Conservation (phyloP, 129 eudicot genomes). For the Ambrosia artemisiifolia region DNA sequence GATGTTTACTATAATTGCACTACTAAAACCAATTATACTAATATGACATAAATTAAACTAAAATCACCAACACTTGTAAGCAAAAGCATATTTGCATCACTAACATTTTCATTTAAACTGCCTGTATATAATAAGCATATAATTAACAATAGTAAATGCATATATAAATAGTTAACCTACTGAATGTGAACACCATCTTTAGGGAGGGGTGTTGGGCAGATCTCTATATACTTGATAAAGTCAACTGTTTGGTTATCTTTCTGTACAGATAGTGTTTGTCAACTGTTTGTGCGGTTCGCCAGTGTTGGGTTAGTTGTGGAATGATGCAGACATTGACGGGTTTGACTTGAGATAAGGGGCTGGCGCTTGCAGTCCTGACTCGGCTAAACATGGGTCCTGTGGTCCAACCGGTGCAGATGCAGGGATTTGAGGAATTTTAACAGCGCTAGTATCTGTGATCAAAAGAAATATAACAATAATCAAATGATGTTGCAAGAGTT, state of each 20-base stretch:
- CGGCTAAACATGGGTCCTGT: too few species aligned
- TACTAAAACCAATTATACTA: too few species aligned
- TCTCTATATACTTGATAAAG: conserved; percentile 3
- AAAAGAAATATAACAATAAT: conserved; percentile 8
- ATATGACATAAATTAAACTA: too few species aligned
- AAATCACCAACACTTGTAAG: too few species aligned
- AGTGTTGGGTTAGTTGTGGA: neutral
- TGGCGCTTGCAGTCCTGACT: too few species aligned
- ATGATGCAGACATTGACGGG: too few species aligned
- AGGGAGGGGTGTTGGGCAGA: neutral
- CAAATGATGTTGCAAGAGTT: neutral
- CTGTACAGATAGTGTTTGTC: neutral
- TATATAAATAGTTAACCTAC: conserved; percentile 2
- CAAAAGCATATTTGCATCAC: too few species aligned
- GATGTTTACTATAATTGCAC: too few species aligned
- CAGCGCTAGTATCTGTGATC: conserved; percentile 19
- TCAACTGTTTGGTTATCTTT: neutral
- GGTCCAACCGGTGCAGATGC: too few species aligned
- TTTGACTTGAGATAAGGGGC: too few species aligned
- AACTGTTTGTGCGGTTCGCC: conserved; percentile 1
- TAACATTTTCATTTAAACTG: too few species aligned
- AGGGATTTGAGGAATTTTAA: neutral
- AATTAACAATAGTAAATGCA: neutral
- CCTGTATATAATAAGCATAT: too few species aligned
- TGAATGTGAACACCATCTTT: neutral